Conservation (phyloP, 345 rosid genomes). For the Carallia pectinifolia region DNA sequence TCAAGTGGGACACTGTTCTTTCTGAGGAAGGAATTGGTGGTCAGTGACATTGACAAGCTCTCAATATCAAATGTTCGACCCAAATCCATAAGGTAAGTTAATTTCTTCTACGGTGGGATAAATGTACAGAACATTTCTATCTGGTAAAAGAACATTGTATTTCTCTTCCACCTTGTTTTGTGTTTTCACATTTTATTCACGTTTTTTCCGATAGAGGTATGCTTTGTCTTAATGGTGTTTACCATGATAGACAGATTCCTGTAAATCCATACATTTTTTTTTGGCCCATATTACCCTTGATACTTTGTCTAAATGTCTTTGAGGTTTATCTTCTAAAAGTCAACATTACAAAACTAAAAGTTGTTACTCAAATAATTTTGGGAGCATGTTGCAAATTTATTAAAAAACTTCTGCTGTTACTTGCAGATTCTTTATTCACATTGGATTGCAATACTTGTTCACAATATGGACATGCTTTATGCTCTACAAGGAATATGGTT, state of each 20-base stretch:
- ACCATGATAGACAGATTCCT: too few relatives aligned
- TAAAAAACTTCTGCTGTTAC: conserved; percentile 13
- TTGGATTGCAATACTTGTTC: conserved; percentile 77
- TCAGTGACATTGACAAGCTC: conserved; percentile 88
- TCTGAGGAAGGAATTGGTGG: conserved; percentile 75
- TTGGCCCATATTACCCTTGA: too few relatives aligned
- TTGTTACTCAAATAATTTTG: too few relatives aligned
- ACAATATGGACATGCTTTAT: conserved; percentile 84
- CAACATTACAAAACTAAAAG: too few relatives aligned
- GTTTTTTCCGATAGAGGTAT: too few relatives aligned
- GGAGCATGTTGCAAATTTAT: neutral
- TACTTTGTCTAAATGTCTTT: too few relatives aligned
- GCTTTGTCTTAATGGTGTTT: too few relatives aligned
- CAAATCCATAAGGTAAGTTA: conserved; percentile 58
- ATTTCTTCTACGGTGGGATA: neutral
- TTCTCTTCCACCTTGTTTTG: neutral
- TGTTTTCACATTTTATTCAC: neutral
- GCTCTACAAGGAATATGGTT: conserved; percentile 88
- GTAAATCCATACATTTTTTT: too few relatives aligned
- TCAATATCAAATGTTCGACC: conserved; percentile 92
- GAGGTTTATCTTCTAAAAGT: too few relatives aligned
- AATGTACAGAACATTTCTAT: too few relatives aligned
- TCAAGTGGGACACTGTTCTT: conserved; percentile 83
- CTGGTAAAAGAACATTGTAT: too few relatives aligned
- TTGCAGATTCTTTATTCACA: conserved; percentile 89